Percentiles rank a stretch among this genome's conserved stretches.
Evolutionary conservation across 225 moss, liverwort and hornwort species (phyloP).

Genomic region (Asterella californica): DNA sequence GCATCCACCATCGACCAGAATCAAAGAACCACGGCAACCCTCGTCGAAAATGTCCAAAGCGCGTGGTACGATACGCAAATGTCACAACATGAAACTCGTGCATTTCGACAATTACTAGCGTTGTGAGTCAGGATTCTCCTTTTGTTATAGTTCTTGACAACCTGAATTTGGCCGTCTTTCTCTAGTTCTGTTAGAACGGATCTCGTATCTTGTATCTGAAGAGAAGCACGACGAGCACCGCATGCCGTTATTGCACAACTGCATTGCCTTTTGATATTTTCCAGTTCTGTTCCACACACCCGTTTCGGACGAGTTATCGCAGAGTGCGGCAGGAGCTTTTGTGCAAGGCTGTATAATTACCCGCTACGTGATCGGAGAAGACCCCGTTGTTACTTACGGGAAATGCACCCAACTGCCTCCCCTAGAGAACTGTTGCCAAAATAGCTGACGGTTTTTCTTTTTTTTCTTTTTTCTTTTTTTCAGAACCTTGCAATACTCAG

Average conservation of each 20-base stretch:
- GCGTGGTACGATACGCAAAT: slow-evolving; percentile 2
- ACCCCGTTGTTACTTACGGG: neutral
- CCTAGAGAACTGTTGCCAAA: neutral
- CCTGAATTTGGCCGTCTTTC: no score
- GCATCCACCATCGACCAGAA: slow-evolving; percentile 20
- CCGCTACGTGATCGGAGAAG: neutral
- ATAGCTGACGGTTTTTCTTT: neutral
- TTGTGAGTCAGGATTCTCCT: neutral
- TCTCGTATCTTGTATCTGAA: neutral
- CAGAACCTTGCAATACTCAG: neutral
- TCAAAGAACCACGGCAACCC: slow-evolving; percentile 17
- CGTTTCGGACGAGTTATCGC: no score
- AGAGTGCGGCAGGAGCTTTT: neutral
- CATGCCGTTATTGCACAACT: neutral
- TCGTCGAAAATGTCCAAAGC: slow-evolving; percentile 13
- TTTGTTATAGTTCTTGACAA: neutral
- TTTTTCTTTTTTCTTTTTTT: no score
- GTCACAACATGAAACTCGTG: neutral
- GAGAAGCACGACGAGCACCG: neutral
- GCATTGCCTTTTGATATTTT: neutral
- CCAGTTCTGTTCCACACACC: neutral
- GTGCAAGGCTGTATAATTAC: neutral
- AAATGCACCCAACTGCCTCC: neutral
- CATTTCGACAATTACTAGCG: neutral
- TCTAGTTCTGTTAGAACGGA: neutral